Evolutionary conservation across 257 asterid genomes (phyloP).

Genomic region (Catharanthus roseus): DNA sequence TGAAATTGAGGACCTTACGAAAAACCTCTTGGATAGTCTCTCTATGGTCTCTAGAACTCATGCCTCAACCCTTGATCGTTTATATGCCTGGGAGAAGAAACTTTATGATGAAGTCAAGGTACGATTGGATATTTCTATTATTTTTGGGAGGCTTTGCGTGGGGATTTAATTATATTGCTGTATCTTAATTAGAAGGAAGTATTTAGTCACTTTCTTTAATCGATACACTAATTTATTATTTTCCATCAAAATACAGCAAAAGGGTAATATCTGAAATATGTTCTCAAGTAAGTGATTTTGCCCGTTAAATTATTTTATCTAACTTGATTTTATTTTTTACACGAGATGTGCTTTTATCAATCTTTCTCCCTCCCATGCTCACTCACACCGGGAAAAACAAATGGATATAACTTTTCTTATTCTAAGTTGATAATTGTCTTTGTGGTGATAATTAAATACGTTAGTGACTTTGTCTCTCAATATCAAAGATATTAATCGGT

Average conservation of each 20-base stretch:
- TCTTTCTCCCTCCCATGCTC: not conserved
- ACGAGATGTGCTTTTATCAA: not conserved
- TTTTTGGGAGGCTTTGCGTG: not conserved
- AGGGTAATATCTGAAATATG: not conserved
- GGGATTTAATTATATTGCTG: not conserved
- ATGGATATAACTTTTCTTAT: not conserved
- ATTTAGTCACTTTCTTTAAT: not conserved
- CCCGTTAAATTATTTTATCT: not conserved
- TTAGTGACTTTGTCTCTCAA: not conserved
- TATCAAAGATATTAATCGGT: not conserved
- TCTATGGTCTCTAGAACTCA: constrained; percentile 94
- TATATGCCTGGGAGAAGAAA: constrained; percentile 97
- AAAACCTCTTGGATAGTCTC: constrained; percentile 62
- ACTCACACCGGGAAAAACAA: not conserved
- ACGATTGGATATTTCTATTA: constrained; percentile 9
- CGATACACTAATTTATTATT: not conserved
- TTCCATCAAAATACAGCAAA: not conserved
- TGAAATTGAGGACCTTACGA: constrained; percentile 40
- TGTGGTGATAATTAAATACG: not conserved
- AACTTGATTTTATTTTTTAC: not conserved
- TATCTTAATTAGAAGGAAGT: not conserved
- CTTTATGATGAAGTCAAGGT: constrained; percentile 98
- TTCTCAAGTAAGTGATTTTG: not conserved
- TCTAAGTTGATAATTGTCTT: not conserved
- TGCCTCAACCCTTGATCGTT: constrained; percentile 91